Evolutionary conservation across 2,329 filamentous ascomycete genomes (phyloP).

Genomic region (Monosporascus ibericus): DNA sequence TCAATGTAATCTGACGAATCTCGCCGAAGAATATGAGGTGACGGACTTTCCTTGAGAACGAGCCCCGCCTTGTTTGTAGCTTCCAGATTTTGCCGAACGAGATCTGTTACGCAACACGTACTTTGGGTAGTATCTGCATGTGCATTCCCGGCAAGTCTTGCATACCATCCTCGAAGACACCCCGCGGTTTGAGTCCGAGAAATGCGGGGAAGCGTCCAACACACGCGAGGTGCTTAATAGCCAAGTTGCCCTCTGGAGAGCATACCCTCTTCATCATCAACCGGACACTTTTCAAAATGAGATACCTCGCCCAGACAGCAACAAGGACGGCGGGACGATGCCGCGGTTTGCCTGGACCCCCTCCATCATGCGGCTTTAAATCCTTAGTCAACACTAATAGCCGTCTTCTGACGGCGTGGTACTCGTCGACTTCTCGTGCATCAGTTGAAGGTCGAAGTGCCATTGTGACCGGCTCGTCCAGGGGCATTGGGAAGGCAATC

Average conservation of each 20-base stretch:
- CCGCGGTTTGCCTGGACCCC: not conserved
- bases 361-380: not conserved
- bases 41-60: too few relatives aligned
- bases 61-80: too few relatives aligned
- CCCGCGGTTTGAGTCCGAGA: too few relatives aligned
- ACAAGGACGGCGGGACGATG: not conserved
- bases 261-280: not conserved
- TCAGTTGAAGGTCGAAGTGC: slow-evolving; percentile 13
- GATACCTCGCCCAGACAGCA: not conserved
- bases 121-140: too few relatives aligned
- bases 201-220: too few relatives aligned
- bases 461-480: slow-evolving; percentile 23
- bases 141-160: too few relatives aligned
- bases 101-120: too few relatives aligned
- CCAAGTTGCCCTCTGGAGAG: not conserved
- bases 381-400: not conserved
- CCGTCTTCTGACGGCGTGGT: slow-evolving; percentile 2
- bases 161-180: too few relatives aligned
- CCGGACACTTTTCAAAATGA: not conserved
- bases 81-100: too few relatives aligned
- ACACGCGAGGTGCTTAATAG: too few relatives aligned
- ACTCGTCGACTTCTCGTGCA: slow-evolving; percentile 14
- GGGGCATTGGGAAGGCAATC: slow-evolving; percentile 52
- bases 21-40: too few relatives aligned
- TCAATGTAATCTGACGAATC: too few relatives aligned